Conservation (phyloP, 495 filamentous ascomycete species). For the Trichoderma parareesei region DNA sequence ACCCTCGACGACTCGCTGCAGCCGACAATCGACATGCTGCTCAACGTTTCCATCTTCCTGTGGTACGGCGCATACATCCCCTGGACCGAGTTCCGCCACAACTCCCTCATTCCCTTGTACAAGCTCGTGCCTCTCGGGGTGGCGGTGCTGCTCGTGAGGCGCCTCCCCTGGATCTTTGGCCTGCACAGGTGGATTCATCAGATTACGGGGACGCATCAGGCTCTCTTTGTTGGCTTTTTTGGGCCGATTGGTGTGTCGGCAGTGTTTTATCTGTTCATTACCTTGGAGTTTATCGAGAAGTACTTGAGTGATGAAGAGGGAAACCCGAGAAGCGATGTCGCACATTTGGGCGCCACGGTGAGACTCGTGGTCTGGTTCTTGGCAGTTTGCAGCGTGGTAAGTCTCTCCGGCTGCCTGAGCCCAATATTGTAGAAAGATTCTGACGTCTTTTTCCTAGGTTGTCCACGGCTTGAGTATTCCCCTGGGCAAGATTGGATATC, state of each 20-base stretch:
- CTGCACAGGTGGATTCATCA: slow-evolving; percentile 72
- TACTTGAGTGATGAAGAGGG: slow-evolving; percentile 46
- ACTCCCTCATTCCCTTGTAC: slow-evolving; percentile 65
- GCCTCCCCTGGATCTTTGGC: slow-evolving; percentile 66
- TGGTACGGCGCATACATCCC: slow-evolving; percentile 89
- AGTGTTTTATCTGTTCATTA: slow-evolving; percentile 81
- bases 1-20: slow-evolving; percentile 84
- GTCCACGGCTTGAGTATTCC: slow-evolving; percentile 85
- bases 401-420: slow-evolving; percentile 23
- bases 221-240: slow-evolving; percentile 84
- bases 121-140: slow-evolving; percentile 71
- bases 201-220: slow-evolving; percentile 64
- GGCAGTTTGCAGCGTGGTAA: slow-evolving; percentile 76
- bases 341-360: slow-evolving; percentile 52
- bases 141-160: slow-evolving; percentile 70
- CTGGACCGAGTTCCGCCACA: slow-evolving; percentile 48
- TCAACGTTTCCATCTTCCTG: slow-evolving; percentile 78
- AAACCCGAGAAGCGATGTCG: slow-evolving; percentile 56
- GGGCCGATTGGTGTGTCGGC: slow-evolving; percentile 92
- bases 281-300: slow-evolving; percentile 54
- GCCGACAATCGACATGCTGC: slow-evolving; percentile 75
- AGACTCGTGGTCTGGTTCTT: slow-evolving; percentile 79
- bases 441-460: slow-evolving; percentile 42
- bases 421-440: neutral
- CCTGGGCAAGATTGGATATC: slow-evolving; percentile 72